A percentile compares a stretch with the other conserved stretches of the same genome.
Conservation (phyloP, 2,329 filamentous ascomycete genomes). For the Diaporthe citri region DNA sequence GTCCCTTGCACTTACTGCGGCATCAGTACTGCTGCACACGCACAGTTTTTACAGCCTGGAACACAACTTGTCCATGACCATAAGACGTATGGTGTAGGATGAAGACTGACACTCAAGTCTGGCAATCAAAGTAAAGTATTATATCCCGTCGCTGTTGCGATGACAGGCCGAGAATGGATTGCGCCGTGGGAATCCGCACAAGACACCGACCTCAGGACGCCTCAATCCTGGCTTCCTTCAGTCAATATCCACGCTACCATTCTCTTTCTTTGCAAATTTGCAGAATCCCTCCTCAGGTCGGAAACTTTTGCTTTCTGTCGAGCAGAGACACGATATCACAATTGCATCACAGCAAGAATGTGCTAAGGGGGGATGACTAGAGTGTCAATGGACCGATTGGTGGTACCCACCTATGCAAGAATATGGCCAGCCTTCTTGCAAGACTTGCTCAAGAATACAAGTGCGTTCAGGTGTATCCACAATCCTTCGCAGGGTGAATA, state of each 20-base stretch:
- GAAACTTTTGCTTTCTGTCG: background rate
- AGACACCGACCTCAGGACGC: no score
- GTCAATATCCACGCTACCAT: background rate
- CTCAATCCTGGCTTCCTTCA: no score
- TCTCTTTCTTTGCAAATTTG: background rate
- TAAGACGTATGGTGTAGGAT: no score
- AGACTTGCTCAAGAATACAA: background rate
- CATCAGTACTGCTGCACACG: background rate
- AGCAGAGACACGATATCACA: background rate
- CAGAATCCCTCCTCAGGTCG: background rate
- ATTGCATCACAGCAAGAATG: background rate
- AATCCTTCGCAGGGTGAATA: background rate
- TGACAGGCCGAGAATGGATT: no score
- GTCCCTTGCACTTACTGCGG: no score
- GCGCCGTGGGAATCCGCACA: no score
- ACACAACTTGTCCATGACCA: background rate
- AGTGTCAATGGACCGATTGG: background rate
- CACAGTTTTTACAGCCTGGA: no score
- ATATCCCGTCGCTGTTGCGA: no score
- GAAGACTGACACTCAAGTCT: no score
- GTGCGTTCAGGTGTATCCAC: background rate
- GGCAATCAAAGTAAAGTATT: no score
- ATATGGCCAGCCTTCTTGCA: background rate
- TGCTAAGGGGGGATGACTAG: background rate
- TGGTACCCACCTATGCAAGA: background rate